These are phyloP conservation scores for Skeletonema menzelii DNA, from an alignment of 108 stramenopile species.

Conservation along the genomic window DNA sequence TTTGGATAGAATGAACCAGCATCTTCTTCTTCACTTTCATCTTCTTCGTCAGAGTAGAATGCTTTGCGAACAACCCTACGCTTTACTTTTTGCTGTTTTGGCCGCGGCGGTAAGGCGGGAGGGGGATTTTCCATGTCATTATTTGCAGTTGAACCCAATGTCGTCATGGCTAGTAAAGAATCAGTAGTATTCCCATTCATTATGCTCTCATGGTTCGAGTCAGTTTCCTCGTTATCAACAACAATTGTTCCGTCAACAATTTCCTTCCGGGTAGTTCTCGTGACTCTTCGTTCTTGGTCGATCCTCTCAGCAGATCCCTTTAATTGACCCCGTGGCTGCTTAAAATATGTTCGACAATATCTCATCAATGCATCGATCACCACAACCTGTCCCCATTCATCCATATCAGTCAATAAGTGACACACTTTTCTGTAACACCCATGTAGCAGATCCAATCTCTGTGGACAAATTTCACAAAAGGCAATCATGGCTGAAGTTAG, in stretches of 20 bases:
- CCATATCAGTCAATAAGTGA: conserved; percentile 96
- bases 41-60: conserved; percentile 98
- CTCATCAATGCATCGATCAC: conserved; percentile 81
- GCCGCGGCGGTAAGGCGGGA: conserved; percentile 23
- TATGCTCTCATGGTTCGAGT: not conserved
- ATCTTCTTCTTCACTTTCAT: conserved; percentile 89
- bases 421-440: conserved; percentile 93
- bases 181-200: not conserved
- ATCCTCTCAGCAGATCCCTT: conserved; percentile 78
- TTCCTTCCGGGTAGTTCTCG: conserved; percentile 40
- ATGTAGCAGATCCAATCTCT: conserved; percentile 90
- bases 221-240: not conserved
- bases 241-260: not conserved
- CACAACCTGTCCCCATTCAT: conserved; percentile 98
- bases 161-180: conserved; percentile 1
- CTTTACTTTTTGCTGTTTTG: conserved; percentile 51
- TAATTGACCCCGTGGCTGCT: conserved; percentile 57
- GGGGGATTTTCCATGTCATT: conserved; percentile 7
- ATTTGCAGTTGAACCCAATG: conserved; percentile 7
- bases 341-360: conserved; percentile 93
- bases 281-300: conserved; percentile 76
- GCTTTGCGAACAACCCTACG: conserved; percentile 89
- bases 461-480: conserved; percentile 93
- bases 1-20: conserved; percentile 35
- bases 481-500: conserved; percentile 91